Conservation (phyloP, 768 basidiomycete genomes). For the Boletus subcaerulescens region DNA sequence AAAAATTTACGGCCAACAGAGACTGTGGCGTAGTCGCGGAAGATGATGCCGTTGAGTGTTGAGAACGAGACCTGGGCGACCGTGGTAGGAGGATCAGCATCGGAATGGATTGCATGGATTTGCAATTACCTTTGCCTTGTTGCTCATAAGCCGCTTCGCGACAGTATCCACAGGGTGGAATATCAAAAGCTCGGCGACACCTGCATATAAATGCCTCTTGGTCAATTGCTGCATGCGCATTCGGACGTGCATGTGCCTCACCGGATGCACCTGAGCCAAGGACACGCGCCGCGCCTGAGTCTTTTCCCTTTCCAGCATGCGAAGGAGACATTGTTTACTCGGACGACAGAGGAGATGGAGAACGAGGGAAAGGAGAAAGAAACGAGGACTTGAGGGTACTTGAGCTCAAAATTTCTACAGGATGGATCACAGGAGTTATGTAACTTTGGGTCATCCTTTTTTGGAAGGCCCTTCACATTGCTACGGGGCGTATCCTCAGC, state of each 20-base stretch:
- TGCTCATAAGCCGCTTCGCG: slow-evolving; percentile 98
- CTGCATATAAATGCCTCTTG: slow-evolving; percentile 36
- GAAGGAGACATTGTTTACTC: slow-evolving; percentile 45
- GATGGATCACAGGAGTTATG: slow-evolving; percentile 19
- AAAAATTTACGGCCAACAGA: slow-evolving; percentile 66
- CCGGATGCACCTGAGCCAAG: slow-evolving; percentile 93
- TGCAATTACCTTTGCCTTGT: slow-evolving; percentile 71
- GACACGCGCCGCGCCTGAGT: slow-evolving; percentile 87
- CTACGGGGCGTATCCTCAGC: no score
- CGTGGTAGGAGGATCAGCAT: background rate
- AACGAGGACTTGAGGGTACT: background rate
- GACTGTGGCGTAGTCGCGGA: slow-evolving; percentile 77
- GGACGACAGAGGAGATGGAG: background rate
- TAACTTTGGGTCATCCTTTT: slow-evolving; percentile 12
- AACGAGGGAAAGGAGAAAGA: background rate
- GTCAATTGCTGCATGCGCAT: background rate
- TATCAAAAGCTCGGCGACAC: slow-evolving; percentile 90
- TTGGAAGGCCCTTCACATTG: slow-evolving; percentile 2
- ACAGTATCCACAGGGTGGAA: slow-evolving; percentile 98
- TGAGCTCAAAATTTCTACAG: slow-evolving; percentile 7
- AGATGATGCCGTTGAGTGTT: slow-evolving; percentile 74
- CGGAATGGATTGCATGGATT: background rate
- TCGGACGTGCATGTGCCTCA: slow-evolving; percentile 23
- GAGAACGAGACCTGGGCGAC: slow-evolving; percentile 54
- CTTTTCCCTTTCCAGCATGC: slow-evolving; percentile 51